These are phyloP conservation scores for Phytophthora gonapodyides DNA, from an alignment of 352 stramenopile genomes.

Conservation along the genomic window DNA sequence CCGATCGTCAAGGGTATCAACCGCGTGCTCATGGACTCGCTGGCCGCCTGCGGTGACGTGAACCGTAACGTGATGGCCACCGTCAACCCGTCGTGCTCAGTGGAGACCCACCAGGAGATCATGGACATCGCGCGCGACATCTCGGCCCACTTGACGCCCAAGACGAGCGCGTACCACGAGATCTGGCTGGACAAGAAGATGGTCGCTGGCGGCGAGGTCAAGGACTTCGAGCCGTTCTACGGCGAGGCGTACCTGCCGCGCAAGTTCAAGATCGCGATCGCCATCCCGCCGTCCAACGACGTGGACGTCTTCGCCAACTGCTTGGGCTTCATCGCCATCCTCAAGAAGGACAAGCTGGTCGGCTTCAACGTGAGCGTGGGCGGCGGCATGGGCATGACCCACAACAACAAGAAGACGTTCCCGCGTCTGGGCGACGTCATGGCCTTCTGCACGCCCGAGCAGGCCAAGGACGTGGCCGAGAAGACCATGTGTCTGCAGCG, in stretches of 20 bases:
- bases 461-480: slow-evolving; percentile 91
- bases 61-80: slow-evolving; percentile 98
- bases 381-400: slow-evolving; percentile 97
- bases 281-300: slow-evolving; percentile 97
- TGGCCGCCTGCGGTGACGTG: slow-evolving; percentile 97
- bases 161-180: slow-evolving; percentile 96
- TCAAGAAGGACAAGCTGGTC: slow-evolving; percentile 78
- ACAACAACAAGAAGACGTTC: slow-evolving; percentile 98
- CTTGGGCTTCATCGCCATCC: slow-evolving; percentile 95
- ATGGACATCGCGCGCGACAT: slow-evolving; percentile 87
- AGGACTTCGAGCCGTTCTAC: slow-evolving; percentile 98
- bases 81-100: slow-evolving; percentile 87
- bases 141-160: slow-evolving; percentile 93
- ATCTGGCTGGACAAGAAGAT: slow-evolving; percentile 99
- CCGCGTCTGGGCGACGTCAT: slow-evolving; percentile 96
- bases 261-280: slow-evolving; percentile 99
- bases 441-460: slow-evolving; percentile 95
- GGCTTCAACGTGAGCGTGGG: slow-evolving; percentile 98
- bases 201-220: slow-evolving; percentile 88
- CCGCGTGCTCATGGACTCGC: slow-evolving; percentile 91
- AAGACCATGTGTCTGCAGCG: slow-evolving; percentile 95
- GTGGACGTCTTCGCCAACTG: slow-evolving; percentile 98
- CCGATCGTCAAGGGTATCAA: slow-evolving; percentile 94
- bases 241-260: slow-evolving; percentile 96
- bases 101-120: slow-evolving; percentile 86